Evolutionary conservation across 306 rosid genomes (phyloP), one percentile per base, ranked within the genome.

Genomic region (Fragaria ananassa): DNA sequence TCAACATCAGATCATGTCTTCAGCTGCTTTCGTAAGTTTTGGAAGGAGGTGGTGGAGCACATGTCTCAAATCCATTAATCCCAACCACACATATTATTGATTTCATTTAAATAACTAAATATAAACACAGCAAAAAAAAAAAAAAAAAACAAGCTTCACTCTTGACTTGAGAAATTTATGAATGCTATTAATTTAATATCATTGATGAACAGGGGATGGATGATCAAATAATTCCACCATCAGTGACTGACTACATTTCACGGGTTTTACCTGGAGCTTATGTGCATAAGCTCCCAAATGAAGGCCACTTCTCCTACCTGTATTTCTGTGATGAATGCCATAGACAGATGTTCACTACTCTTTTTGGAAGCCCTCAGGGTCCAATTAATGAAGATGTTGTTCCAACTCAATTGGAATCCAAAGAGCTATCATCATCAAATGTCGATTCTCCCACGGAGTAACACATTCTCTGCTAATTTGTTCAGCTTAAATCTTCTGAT

Each of bases 291-390:
- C 93, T 95, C 81, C 94, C 91, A 74, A 92, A 85, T 18, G 98
- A 92, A 85, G 98, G 97, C 13, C 98, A 95, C 80, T 92, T 89
- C 73, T 92, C 97, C 44, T 92, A 85, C 87, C 87, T 89, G 84
- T 89, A 83, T 74, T 90, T 92, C 85, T 95, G 98, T 47, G 90
- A 89, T 60, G 92, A 90, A 66, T 95, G 97, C 76, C 98, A 92
- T 9, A 86, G 80, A 71, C 85, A 86, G 77, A 89, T 95, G 29
- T 87, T 95, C 56, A 77, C 93, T 64, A 83, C 91, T 29, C 87
- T 92, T 78, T 87, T 90, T 80, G 98, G 98, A 86, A 50, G 75
- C 76, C 91, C 97, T 63, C 89, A 85, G 82, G 97, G 97, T 3
- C 93, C 88, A 0, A 17, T 90, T 42, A 79, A 82, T 66, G 51